Conservation (phyloP, 106 monocot genomes). For the Dioscorea zingiberensis region DNA sequence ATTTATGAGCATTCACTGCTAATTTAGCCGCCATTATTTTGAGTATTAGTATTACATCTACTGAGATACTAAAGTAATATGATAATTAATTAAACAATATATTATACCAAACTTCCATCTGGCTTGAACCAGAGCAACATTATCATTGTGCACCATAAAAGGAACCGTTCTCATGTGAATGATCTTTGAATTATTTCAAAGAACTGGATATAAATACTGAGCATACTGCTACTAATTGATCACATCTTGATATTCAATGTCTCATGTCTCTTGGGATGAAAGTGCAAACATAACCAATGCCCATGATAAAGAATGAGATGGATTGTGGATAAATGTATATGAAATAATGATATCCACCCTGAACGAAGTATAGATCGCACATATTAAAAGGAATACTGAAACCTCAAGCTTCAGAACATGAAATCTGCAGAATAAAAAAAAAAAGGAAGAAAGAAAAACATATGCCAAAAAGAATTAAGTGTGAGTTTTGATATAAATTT, state of each 20-base stretch:
- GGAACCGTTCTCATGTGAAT: conserved; percentile 55
- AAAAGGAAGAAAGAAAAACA: neutral
- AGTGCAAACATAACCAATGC: conserved; percentile 35
- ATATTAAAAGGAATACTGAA: conserved; percentile 28
- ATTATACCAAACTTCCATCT: conserved; percentile 78
- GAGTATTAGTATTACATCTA: too few species aligned
- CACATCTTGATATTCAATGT: neutral
- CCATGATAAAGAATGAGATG: conserved; percentile 43
- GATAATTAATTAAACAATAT: neutral
- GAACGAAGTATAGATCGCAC: conserved; percentile 31
- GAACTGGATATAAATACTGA: neutral
- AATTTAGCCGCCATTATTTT: too few species aligned
- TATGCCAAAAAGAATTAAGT: neutral
- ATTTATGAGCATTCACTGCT: conserved; percentile 71
- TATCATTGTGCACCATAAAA: conserved; percentile 54
- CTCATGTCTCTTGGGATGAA: conserved; percentile 7
- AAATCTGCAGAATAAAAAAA: conserved; percentile 30
- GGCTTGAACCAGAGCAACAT: conserved; percentile 74
- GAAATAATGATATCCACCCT: conserved; percentile 22
- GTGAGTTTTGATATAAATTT: neutral
- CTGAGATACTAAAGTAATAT: neutral
- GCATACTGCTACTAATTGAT: neutral
- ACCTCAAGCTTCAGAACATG: conserved; percentile 25
- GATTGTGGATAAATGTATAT: conserved; percentile 36
- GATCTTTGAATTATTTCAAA: neutral